These are phyloP conservation scores for Leucocoprinus sp. DNA, from an alignment of 768 basidiomycete genomes.

Conservation along the genomic window DNA sequence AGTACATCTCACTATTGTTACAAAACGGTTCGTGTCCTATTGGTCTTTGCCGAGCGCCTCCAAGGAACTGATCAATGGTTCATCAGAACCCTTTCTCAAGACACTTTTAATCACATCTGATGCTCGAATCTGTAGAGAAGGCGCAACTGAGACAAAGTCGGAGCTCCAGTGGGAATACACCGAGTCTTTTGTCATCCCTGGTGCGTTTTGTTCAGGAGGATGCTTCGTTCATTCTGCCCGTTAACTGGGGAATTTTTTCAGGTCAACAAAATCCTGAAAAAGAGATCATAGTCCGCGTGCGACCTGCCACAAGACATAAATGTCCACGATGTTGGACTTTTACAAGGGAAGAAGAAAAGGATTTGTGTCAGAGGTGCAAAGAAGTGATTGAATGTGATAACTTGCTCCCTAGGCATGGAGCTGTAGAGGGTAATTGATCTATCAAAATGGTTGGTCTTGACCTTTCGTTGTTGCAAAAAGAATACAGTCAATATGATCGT, in stretches of 20 bases:
- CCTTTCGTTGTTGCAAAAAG: too few relatives aligned
- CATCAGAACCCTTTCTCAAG: constrained; percentile 54
- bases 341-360: constrained; percentile 40
- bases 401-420: background rate
- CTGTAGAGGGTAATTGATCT: background rate
- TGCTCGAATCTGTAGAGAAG: constrained; percentile 42
- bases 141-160: constrained; percentile 27
- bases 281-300: constrained; percentile 42
- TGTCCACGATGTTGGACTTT: constrained; percentile 93
- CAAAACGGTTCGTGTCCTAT: background rate
- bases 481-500: too few relatives aligned
- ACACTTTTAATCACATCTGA: constrained; percentile 80
- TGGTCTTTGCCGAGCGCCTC: background rate
- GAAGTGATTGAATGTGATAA: constrained; percentile 21
- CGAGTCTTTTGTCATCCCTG: constrained; percentile 33
- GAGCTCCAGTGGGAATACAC: constrained; percentile 41
- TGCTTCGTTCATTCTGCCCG: background rate
- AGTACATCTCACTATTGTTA: background rate
- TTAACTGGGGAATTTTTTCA: background rate
- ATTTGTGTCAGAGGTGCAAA: constrained; percentile 61
- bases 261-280: constrained; percentile 19
- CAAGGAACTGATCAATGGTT: background rate
- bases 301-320: constrained; percentile 54
- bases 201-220: constrained; percentile 32
- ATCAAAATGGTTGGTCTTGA: too few relatives aligned